Conservation (phyloP, 768 basidiomycete species). For the Suillus tomentosus region DNA sequence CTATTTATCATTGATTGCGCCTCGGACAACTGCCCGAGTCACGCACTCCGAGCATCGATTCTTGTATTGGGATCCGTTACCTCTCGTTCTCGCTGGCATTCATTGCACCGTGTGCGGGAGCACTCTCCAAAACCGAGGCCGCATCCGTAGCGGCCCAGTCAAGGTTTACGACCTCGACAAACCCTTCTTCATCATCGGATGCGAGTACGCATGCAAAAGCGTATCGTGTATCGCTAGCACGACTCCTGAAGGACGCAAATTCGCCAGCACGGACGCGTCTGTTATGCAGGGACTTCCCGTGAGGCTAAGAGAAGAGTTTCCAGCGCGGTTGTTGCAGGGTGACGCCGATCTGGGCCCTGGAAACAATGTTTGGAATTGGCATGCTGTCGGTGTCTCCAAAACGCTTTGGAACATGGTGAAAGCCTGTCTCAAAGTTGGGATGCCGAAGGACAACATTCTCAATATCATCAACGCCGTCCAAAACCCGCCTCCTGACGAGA, state of each 20-base stretch:
- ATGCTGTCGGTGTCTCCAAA: conserved; percentile 68
- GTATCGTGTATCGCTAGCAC: conserved; percentile 45
- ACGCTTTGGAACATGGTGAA: conserved; percentile 75
- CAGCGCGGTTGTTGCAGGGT: conserved; percentile 59
- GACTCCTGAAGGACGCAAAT: conserved; percentile 59
- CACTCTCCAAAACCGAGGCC: conserved; percentile 65
- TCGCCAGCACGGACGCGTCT: conserved; percentile 70
- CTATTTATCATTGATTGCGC: conserved; percentile 76
- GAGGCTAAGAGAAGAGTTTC: conserved; percentile 73
- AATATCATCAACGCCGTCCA: conserved; percentile 61
- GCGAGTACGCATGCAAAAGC: conserved; percentile 71
- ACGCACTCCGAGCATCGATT: conserved; percentile 76
- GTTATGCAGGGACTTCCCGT: conserved; percentile 71
- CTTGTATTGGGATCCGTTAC: conserved; percentile 86
- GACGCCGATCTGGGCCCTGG: conserved; percentile 61
- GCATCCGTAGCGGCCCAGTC: conserved; percentile 72
- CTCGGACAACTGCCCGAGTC: conserved; percentile 57
- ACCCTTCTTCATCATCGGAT: conserved; percentile 85
- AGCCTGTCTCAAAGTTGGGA: conserved; percentile 56
- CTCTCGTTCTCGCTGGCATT: conserved; percentile 82
- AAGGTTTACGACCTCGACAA: conserved; percentile 80
- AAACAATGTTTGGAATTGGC: conserved; percentile 74
- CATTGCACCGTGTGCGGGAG: conserved; percentile 66
- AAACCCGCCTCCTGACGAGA: conserved; percentile 37
- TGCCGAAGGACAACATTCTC: conserved; percentile 63